Percentiles rank a stretch among this genome's conserved stretches.
Evolutionary conservation across 495 filamentous ascomycete species (phyloP).

Genomic region (Penicillium manginii): DNA sequence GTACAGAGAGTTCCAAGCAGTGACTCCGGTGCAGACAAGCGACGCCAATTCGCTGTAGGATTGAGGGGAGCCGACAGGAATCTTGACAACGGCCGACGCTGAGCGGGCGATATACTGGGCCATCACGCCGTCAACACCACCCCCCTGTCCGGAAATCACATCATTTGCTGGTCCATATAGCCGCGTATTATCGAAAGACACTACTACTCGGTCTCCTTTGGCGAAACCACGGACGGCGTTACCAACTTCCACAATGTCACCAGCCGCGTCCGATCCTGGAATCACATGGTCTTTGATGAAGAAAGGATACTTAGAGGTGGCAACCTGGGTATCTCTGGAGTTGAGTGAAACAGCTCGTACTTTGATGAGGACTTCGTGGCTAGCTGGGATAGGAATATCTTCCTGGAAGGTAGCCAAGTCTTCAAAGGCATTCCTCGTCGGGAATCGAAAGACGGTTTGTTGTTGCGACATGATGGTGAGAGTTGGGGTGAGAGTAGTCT

Average conservation of each 20-base stretch:
- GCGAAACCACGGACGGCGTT: conserved; percentile 60
- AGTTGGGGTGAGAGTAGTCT: not conserved
- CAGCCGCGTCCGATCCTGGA: conserved; percentile 71
- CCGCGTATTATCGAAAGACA: conserved; percentile 71
- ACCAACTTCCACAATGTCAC: conserved; percentile 66
- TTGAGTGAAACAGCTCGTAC: conserved; percentile 52
- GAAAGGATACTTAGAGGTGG: conserved; percentile 58
- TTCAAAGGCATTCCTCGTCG: conserved; percentile 8
- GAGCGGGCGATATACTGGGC: conserved; percentile 65
- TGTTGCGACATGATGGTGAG: conserved; percentile 8
- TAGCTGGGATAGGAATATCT: conserved; percentile 31
- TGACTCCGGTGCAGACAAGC: conserved; percentile 61
- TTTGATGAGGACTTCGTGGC: conserved; percentile 52
- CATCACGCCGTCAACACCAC: conserved; percentile 65
- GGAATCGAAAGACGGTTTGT: conserved; percentile 22
- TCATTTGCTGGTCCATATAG: conserved; percentile 50
- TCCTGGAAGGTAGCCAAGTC: conserved; percentile 9
- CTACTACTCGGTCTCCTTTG: conserved; percentile 66
- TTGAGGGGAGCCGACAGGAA: conserved; percentile 61
- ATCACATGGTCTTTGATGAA: conserved; percentile 56
- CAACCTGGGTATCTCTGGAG: conserved; percentile 50
- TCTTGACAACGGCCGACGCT: conserved; percentile 61
- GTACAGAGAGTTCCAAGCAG: conserved; percentile 76
- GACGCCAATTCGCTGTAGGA: conserved; percentile 58
- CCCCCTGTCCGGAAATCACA: conserved; percentile 60